Conservation (phyloP, 768 basidiomycete species). For the Phlegmacium glaucopus region DNA sequence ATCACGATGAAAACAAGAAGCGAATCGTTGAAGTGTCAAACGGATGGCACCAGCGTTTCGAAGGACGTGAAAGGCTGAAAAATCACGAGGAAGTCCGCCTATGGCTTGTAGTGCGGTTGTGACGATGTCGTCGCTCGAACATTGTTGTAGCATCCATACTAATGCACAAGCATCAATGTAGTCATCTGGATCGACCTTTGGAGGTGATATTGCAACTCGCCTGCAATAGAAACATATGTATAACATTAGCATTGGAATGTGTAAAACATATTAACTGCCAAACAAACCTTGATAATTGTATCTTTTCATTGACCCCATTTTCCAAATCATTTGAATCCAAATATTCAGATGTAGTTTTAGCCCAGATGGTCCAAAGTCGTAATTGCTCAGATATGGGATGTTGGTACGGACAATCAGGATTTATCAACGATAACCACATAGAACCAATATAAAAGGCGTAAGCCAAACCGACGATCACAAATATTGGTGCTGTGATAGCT, state of each 20-base stretch:
- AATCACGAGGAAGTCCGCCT: slow-evolving; percentile 35
- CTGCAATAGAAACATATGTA: neutral
- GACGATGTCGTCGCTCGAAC: slow-evolving; percentile 29
- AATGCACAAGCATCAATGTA: slow-evolving; percentile 33
- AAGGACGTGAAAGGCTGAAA: slow-evolving; percentile 33
- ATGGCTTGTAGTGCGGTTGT: slow-evolving; percentile 33
- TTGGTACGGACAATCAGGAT: slow-evolving; percentile 39
- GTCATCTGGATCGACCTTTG: slow-evolving; percentile 21
- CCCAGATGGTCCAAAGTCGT: slow-evolving; percentile 15
- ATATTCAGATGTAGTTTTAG: neutral
- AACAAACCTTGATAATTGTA: slow-evolving; percentile 7
- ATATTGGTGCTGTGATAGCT: slow-evolving; percentile 30
- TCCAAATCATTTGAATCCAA: slow-evolving; percentile 10
- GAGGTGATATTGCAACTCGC: slow-evolving; percentile 8
- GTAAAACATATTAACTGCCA: no score
- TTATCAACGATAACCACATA: slow-evolving; percentile 35
- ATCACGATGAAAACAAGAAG: slow-evolving; percentile 36
- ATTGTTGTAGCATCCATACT: slow-evolving; percentile 34
- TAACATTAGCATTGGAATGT: no score
- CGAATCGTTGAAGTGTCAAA: slow-evolving; percentile 32
- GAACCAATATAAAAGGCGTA: slow-evolving; percentile 36
- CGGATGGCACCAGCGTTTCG: slow-evolving; percentile 32
- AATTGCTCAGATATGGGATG: slow-evolving; percentile 37
- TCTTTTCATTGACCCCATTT: slow-evolving; percentile 4
- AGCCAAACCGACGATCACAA: slow-evolving; percentile 31